A percentile compares a stretch with the other conserved stretches of the same genome.
Conservation (phyloP, 1,139 yeast genomes). For the Hansenula sp. region DNA sequence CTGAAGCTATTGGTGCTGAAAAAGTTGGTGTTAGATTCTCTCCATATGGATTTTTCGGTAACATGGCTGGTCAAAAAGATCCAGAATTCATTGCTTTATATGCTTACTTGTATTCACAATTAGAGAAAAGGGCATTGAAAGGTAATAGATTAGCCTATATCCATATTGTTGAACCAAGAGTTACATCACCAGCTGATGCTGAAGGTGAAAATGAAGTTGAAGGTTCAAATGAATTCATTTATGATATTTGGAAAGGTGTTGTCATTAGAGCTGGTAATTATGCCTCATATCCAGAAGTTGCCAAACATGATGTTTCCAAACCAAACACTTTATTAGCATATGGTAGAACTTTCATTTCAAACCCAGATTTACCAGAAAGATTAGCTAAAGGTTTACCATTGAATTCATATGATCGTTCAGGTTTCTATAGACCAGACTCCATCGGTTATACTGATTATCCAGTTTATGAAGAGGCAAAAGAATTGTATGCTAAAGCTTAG, state of each 20-base stretch:
- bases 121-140: conserved; percentile 25
- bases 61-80: conserved; percentile 28
- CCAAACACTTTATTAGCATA: conserved; percentile 38
- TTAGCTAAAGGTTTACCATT: conserved; percentile 40
- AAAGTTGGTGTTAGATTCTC: conserved; percentile 30
- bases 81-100: conserved; percentile 23
- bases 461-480: background rate
- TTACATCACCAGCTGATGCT: conserved; percentile 17
- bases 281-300: conserved; percentile 23
- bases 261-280: conserved; percentile 37
- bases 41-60: conserved; percentile 21
- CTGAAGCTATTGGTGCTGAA: conserved; percentile 24
- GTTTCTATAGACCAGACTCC: conserved; percentile 27
- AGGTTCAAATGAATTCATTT: conserved; percentile 23
- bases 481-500: too few relatives aligned
- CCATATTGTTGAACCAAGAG: conserved; percentile 42
- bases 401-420: conserved; percentile 34
- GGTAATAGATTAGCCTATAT: conserved; percentile 42
- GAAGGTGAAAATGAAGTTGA: conserved; percentile 10
- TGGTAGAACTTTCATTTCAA: conserved; percentile 44
- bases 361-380: conserved; percentile 51
- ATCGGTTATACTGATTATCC: background rate
- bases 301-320: conserved; percentile 16
- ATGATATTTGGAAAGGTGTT: conserved; percentile 34
- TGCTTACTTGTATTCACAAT: conserved; percentile 26